Conservation (phyloP, 768 basidiomycete genomes). For the Boletus pseudopeckii region DNA sequence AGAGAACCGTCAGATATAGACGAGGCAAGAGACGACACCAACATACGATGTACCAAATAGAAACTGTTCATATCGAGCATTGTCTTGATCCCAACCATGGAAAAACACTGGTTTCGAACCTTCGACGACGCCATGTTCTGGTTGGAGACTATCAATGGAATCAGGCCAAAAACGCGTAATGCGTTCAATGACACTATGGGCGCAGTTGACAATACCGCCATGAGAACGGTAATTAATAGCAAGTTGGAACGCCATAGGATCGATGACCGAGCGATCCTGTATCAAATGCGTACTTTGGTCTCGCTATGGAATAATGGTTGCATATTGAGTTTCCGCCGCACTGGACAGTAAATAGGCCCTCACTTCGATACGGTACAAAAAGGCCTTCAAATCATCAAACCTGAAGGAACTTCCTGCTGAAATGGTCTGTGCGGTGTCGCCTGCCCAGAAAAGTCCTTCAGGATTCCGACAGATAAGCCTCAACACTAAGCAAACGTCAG, state of each 20-base stretch:
- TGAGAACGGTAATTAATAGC: conserved; percentile 68
- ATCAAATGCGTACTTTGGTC: conserved; percentile 14
- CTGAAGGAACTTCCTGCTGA: conserved; percentile 68
- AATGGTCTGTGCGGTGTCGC: conserved; percentile 79
- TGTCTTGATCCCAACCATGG: conserved; percentile 42
- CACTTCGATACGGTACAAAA: conserved; percentile 62
- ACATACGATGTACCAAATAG: conserved; percentile 48
- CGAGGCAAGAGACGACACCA: not conserved
- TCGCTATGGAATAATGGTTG: conserved; percentile 14
- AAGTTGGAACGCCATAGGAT: conserved; percentile 51
- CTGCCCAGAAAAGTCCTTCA: conserved; percentile 73
- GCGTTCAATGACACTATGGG: conserved; percentile 60
- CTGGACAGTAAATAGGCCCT: not conserved
- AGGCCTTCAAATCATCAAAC: conserved; percentile 69
- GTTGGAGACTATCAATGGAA: conserved; percentile 55
- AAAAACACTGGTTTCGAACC: conserved; percentile 60
- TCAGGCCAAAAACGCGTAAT: conserved; percentile 61
- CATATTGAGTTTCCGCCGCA: not conserved
- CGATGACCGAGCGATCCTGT: conserved; percentile 12
- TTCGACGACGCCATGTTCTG: conserved; percentile 52
- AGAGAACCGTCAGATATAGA: conserved; percentile 7
- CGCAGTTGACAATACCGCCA: conserved; percentile 71
- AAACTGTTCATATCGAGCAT: conserved; percentile 51
- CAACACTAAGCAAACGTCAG: conserved; percentile 44
- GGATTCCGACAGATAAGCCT: conserved; percentile 60